Base-by-base conservation (phyloP, 768 basidiomycete genomes). In the Mycena chlorophos region DNA sequence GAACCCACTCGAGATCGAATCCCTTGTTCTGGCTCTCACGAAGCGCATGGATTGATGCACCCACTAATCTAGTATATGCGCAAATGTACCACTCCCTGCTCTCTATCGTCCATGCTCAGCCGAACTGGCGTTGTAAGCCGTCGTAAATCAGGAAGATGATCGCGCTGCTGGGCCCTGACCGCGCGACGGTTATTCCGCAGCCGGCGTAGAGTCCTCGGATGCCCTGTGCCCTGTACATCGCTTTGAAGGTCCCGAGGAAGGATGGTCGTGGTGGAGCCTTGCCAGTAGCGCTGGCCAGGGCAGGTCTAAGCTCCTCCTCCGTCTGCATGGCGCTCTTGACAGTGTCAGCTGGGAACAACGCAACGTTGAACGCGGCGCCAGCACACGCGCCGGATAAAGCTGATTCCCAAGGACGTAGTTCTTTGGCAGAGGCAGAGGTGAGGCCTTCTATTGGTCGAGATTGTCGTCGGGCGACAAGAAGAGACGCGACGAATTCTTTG, bases 241-340 rank as follows among this genome's bases (percentile, higher is more conserved):
- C 83, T 62, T 73, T 75, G 28, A 83, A 84, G 19, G 84, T 89
- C 49, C 79, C 71, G 38, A 78, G 65, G 68, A 88, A 87, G 13
- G 82, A 77, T 23, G 79, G 56, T 60, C 71, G 70, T 14, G 69
- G 62, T 52, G 68, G 62, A 31, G 70, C 51, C 45, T 57, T 49
- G 62, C 46, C 47, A 20, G 40, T 14, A 42, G 56, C 6, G 2
- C 57, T 47, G 47, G 60, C 58, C n/a, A 55, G n/a, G n/a, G n/a
- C 56, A 38, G 85, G 83, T 10, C 86, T 78, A 49, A 94, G 77
- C 68, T 94, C 91, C 54, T 89, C 89, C 65, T 86, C 86, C 1
- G 94, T 97, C 75, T 96, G 94, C 68, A 95, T 89, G 42, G 89
- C 85, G 56, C 87, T 90, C 74, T 96, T 95, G 63, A 96, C 83